A percentile compares a stretch with the other conserved stretches of the same genome.
These are phyloP conservation scores for Spencermartinsiella europaea DNA, from an alignment of 805 yeast species.

Conservation along the genomic window DNA sequence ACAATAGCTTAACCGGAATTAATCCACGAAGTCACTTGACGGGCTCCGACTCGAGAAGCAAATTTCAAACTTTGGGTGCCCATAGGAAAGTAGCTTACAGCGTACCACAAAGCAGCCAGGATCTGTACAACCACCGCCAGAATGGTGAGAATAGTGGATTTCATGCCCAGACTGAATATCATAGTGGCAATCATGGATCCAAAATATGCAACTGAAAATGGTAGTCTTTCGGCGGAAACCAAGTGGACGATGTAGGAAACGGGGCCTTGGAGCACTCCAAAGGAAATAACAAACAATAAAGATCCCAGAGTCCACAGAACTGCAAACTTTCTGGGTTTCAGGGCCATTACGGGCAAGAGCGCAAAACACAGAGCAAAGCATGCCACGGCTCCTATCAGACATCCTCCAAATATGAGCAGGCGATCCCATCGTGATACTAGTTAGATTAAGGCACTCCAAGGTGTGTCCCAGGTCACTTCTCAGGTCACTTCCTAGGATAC, in stretches of 20 bases:
- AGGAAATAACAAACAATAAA: slow-evolving; percentile 75
- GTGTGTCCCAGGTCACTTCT: too few relatives aligned
- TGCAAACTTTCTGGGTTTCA: slow-evolving; percentile 89
- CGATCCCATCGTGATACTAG: slow-evolving; percentile 68
- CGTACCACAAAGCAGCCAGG: slow-evolving; percentile 83
- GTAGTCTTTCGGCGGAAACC: slow-evolving; percentile 65
- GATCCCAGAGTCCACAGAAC: slow-evolving; percentile 85
- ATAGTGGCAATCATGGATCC: slow-evolving; percentile 75
- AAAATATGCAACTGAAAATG: slow-evolving; percentile 76
- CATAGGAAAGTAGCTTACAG: slow-evolving; percentile 90
- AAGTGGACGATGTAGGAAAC: slow-evolving; percentile 71
- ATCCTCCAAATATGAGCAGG: slow-evolving; percentile 67
- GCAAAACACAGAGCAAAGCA: slow-evolving; percentile 81
- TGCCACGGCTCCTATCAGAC: slow-evolving; percentile 68
- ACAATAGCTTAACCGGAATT: slow-evolving; percentile 30
- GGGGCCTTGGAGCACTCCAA: slow-evolving; percentile 92
- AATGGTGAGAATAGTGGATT: slow-evolving; percentile 70
- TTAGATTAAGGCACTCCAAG: not conserved
- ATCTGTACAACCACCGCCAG: slow-evolving; percentile 71
- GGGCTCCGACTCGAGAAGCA: slow-evolving; percentile 52
- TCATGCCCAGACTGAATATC: slow-evolving; percentile 65
- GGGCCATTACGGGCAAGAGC: slow-evolving; percentile 81
- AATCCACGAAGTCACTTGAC: slow-evolving; percentile 45
- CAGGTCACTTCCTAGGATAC: not conserved
- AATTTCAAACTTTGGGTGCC: slow-evolving; percentile 73